Evolutionary conservation across 208 protist species (phyloP).

Genomic region (Spongospora subterranea): DNA sequence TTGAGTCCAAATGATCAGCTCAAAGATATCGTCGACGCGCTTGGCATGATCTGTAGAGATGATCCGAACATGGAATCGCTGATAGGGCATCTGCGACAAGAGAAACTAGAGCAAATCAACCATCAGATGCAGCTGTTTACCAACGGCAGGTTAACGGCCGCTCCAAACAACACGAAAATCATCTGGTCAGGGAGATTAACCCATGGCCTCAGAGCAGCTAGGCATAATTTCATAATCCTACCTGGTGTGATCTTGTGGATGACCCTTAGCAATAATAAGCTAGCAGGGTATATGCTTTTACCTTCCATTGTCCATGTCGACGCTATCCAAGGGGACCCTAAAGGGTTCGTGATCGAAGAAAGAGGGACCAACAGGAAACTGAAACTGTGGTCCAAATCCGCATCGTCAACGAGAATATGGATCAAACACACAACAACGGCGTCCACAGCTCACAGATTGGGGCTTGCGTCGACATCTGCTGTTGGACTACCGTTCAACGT

Average conservation of each 20-base stretch:
- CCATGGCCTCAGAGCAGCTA: not conserved
- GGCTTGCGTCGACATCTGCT: not conserved
- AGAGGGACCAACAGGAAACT: not conserved
- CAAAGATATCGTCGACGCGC: not conserved
- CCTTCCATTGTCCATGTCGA: not conserved
- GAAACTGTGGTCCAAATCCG: constrained; percentile 9
- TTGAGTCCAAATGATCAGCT: constrained; percentile 7
- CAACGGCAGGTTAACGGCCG: not conserved
- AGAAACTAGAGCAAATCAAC: not conserved
- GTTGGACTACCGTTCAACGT: constrained; percentile 44
- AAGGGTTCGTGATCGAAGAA: not conserved
- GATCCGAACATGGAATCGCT: constrained; percentile 3
- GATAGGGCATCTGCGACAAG: not conserved
- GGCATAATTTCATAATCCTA: not conserved
- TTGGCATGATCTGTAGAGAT: not conserved
- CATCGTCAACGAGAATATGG: constrained; percentile 29
- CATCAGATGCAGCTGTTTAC: not conserved
- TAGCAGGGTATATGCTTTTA: not conserved
- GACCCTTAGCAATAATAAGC: not conserved
- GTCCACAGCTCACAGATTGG: not conserved
- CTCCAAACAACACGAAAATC: not conserved
- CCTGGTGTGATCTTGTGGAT: not conserved
- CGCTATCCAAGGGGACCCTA: not conserved
- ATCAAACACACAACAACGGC: not conserved
- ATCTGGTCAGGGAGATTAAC: not conserved